These are phyloP conservation scores for Solanum verrucosum DNA, from an alignment of 257 asterid genomes.

Conservation along the genomic window DNA sequence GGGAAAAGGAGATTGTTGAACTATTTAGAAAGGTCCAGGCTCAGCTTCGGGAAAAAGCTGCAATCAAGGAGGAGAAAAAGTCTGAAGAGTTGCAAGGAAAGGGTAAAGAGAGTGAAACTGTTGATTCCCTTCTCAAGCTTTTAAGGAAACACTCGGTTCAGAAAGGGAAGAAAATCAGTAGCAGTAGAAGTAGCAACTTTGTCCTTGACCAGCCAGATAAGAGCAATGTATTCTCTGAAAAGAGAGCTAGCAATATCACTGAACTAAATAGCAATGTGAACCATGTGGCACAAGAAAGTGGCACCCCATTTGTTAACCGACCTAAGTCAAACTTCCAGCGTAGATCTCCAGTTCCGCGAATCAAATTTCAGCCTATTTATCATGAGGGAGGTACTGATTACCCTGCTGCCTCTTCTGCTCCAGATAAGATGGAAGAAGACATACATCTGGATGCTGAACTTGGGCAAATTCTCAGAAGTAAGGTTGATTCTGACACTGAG, in stretches of 20 bases:
- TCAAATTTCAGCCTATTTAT: conserved; percentile 40
- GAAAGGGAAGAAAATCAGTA: conserved; percentile 52
- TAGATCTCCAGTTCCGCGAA: conserved; percentile 69
- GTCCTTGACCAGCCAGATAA: conserved; percentile 44
- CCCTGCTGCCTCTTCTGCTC: background rate
- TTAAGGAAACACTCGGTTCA: conserved; percentile 82
- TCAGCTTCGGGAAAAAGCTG: conserved; percentile 76
- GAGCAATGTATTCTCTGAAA: conserved; percentile 21
- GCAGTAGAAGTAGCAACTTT: conserved; percentile 35
- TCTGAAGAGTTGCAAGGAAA: conserved; percentile 45
- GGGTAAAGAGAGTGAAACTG: conserved; percentile 81
- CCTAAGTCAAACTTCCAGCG: conserved; percentile 73
- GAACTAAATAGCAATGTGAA: conserved; percentile 19
- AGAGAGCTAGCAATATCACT: conserved; percentile 15
- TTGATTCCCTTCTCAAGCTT: conserved; percentile 90
- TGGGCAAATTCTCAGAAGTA: conserved; percentile 1
- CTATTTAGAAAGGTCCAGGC: conserved; percentile 92
- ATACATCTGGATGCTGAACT: conserved; percentile 11
- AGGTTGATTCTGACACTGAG: conserved; percentile 8
- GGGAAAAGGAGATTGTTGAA: conserved; percentile 90
- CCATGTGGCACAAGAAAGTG: conserved; percentile 33
- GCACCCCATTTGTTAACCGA: conserved; percentile 29
- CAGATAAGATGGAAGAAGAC: background rate
- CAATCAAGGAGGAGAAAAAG: conserved; percentile 66
- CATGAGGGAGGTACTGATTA: conserved; percentile 16